Percentiles rank a stretch among this genome's conserved stretches.
Evolutionary conservation across 2,329 filamentous ascomycete species (phyloP).

Genomic region (Chalaropsis thielavioides): DNA sequence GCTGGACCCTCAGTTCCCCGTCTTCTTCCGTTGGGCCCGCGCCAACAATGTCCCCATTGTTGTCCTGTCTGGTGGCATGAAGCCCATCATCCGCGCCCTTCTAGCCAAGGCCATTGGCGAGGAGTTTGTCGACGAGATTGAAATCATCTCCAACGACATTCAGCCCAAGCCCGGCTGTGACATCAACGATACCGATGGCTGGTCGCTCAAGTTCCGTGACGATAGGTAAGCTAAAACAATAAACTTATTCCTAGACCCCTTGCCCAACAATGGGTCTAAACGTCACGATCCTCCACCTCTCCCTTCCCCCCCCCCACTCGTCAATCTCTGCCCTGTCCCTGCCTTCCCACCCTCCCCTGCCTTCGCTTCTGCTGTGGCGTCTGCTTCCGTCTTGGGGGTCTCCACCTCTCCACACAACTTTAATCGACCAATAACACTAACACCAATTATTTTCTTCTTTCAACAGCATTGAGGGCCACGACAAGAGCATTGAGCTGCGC

Average conservation of each 20-base stretch:
- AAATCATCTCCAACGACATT: constrained; percentile 84
- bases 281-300: not conserved
- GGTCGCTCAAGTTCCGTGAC: constrained; percentile 80
- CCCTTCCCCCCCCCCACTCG: not conserved
- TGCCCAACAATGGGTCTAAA: constrained; percentile 1
- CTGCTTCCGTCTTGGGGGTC: not conserved
- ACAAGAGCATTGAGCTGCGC: constrained; percentile 84
- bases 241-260: constrained; percentile 24
- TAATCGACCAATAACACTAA: not conserved
- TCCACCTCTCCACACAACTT: not conserved
- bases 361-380: not conserved
- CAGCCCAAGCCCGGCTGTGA: constrained; percentile 46
- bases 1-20: constrained; percentile 74
- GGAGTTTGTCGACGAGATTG: constrained; percentile 58
- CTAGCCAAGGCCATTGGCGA: constrained; percentile 66
- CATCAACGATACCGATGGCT: constrained; percentile 68
- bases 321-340: not conserved
- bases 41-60: constrained; percentile 80
- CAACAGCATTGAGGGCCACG: constrained; percentile 70
- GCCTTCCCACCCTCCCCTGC: not conserved
- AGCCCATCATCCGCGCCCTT: constrained; percentile 73
- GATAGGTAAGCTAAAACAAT: constrained; percentile 38
- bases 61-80: constrained; percentile 84
- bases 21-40: constrained; percentile 74
- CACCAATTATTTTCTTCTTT: too few relatives aligned